phyloP scores from a whole-genome alignment of 2,329 filamentous ascomycete species.

The Blumeria graminis region DNA sequence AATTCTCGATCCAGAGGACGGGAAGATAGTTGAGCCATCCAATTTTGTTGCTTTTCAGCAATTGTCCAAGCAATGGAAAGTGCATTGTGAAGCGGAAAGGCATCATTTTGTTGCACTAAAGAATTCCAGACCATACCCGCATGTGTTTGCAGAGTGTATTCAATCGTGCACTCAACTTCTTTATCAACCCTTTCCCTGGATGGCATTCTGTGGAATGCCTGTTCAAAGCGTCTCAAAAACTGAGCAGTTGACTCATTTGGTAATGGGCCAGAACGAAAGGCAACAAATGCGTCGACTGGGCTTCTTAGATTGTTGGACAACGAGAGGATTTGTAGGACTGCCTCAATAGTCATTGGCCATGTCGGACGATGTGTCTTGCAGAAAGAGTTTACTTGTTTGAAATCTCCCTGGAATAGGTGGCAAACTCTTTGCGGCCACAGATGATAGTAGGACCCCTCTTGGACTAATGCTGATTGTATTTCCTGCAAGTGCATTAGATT shows the following conservation, averaged over 20 bases:
- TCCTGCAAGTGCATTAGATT: too few species aligned
- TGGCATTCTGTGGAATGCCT: not conserved
- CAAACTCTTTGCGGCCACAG: too few species aligned
- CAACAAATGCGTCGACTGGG: not conserved
- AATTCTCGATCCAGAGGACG: not conserved
- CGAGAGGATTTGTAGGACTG: not conserved
- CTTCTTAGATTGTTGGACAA: not conserved
- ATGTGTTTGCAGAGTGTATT: not conserved
- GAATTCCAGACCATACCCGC: slow-evolving; percentile 1
- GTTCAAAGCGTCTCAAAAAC: not conserved
- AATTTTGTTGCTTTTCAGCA: not conserved
- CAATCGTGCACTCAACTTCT: not conserved
- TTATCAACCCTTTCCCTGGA: not conserved
- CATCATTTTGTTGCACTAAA: slow-evolving; percentile 1
- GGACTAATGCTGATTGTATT: too few species aligned
- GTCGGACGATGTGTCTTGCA: not conserved
- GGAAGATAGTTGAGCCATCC: not conserved
- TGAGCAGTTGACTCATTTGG: not conserved
- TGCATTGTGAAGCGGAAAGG: not conserved
- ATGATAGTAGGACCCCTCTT: too few species aligned
- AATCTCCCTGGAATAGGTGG: too few species aligned
- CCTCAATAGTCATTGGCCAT: not conserved
- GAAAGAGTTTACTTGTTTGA: too few species aligned
- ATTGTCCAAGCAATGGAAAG: not conserved
- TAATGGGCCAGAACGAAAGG: not conserved